Evolutionary conservation across 108 stramenopile species (phyloP), one percentile per base, ranked within the genome.

Genomic region (Fragilaria crotonensis): DNA sequence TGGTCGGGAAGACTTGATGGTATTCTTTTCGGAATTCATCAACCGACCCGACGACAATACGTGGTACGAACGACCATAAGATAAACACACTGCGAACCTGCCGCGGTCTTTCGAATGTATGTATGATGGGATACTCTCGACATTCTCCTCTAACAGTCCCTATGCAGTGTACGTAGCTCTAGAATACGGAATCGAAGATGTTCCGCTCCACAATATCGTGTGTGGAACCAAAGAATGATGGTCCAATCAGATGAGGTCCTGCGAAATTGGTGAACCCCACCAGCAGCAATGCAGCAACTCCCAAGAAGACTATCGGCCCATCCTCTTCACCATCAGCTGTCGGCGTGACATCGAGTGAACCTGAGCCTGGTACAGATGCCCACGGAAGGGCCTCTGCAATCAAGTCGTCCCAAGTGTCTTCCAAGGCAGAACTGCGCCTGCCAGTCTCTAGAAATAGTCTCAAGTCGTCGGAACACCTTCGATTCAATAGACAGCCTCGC

Each of bases 21-120:
- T 89, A 2, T 85, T 85, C 46, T 75, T 68, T 45, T 59, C 84
- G 2, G 80, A 83, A 31, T 89, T 89, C 55, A 83, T 75, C 44
- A 67, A 64, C 46, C 62, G 78, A 62, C 57, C 60, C 9, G 64
- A 68, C 17, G 66, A 62, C 18, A 53, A 48, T 14, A 27, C 27
- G 30, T 79, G 78, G 78, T 79, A 65, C 57, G 61, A 78, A 25
- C 44, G 58, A 18, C 59, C 54, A 56, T 56, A 26, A 56, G 21
- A 31, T 2, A 31, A 20, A 33, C 28, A 5, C 49, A 50, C n/a
- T n/a, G n/a, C n/a, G n/a, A n/a, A n/a, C n/a, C n/a, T n/a, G n/a
- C n/a, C n/a, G n/a, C n/a, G n/a, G n/a, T n/a, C n/a, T n/a, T n/a
- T n/a, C n/a, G n/a, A n/a, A n/a, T n/a, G n/a, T n/a, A n/a, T n/a